These are phyloP conservation scores for Mucor indicus DNA, from an alignment of 371 early-diverging fungal species.

Conservation along the genomic window DNA sequence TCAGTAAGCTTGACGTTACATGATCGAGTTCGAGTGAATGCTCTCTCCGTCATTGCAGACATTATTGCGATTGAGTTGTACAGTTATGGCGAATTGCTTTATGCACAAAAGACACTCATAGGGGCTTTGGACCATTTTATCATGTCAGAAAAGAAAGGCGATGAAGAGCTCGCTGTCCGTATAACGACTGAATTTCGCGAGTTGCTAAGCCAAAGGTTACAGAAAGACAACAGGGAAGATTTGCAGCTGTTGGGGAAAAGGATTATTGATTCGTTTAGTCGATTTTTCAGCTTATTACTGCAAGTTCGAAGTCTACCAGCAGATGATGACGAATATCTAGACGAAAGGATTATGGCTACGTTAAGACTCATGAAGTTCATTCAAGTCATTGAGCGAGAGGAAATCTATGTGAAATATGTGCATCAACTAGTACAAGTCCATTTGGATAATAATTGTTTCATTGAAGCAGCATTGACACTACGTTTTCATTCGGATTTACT, in stretches of 20 bases:
- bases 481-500: slow-evolving; percentile 69
- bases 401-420: slow-evolving; percentile 71
- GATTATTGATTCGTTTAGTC: slow-evolving; percentile 53
- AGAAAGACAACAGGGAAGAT: slow-evolving; percentile 13
- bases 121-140: slow-evolving; percentile 62
- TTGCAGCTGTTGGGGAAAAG: slow-evolving; percentile 23
- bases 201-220: slow-evolving; percentile 26
- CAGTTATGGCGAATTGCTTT: slow-evolving; percentile 46
- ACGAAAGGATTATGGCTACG: slow-evolving; percentile 62
- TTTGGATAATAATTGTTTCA: slow-evolving; percentile 51
- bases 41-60: slow-evolving; percentile 57
- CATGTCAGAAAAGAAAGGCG: slow-evolving; percentile 59
- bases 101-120: slow-evolving; percentile 59
- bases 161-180: slow-evolving; percentile 30
- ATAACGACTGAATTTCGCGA: slow-evolving; percentile 30
- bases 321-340: slow-evolving; percentile 62
- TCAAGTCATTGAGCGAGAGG: slow-evolving; percentile 58
- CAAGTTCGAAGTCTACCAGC: slow-evolving; percentile 57
- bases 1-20: slow-evolving; percentile 62
- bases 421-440: slow-evolving; percentile 65
- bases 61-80: slow-evolving; percentile 61
- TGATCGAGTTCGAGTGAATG: slow-evolving; percentile 52
- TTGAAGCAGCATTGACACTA: slow-evolving; percentile 71
- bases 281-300: slow-evolving; percentile 55
- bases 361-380: slow-evolving; percentile 67